Evolutionary conservation across 116 monocot species (phyloP), one percentile per base, ranked within the genome.

Genomic region (Papilionanthe hybrid): DNA sequence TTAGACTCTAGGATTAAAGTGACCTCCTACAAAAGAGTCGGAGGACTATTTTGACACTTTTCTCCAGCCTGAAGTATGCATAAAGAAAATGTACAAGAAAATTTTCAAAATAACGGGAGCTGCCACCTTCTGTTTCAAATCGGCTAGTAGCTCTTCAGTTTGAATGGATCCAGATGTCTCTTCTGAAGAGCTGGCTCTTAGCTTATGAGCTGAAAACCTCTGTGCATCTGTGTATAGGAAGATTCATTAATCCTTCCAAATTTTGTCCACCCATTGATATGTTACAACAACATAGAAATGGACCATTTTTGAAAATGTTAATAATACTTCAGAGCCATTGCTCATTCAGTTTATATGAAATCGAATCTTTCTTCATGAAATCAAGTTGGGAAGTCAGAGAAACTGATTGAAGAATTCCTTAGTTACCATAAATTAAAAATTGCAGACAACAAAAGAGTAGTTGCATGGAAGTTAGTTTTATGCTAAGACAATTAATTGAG

Each of bases 111-210:
- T 66, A 76, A 66, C 11, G n/a, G 19, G 42, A 44, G 42, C 55
- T 19, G n/a, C 0, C 79, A 93, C 96, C 92, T 96, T 96, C 47
- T 89, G 86, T 72, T 91, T 92, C 57, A 95, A 78, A 79, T 95
- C 95, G 12, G 84, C 58, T 12, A 95, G 29, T 23, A 95, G 83
- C 11, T 95, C 92, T 32, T 95, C 92, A 20, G 44, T 63, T 82
- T 88, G 81, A 78, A 85, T 42, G 8, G 92, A 80, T 22, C 84
- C 66, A 1, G 91, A 83, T 23, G 90, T 48, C 60, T 92, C 92
- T 0, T 95, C 92, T 2, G 92, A 91, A 18, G 94, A 88, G 42
- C 81, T 74, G 6, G 91, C 95, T 85, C 81, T 90, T 67, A 81
- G 67, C 7, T 43, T 81, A 23, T 87, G 79, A 7, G 84, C 77